Percentiles rank a stretch among this genome's conserved stretches.
Conservation (phyloP, 768 basidiomycete genomes). For the Suillus ampliporus region DNA sequence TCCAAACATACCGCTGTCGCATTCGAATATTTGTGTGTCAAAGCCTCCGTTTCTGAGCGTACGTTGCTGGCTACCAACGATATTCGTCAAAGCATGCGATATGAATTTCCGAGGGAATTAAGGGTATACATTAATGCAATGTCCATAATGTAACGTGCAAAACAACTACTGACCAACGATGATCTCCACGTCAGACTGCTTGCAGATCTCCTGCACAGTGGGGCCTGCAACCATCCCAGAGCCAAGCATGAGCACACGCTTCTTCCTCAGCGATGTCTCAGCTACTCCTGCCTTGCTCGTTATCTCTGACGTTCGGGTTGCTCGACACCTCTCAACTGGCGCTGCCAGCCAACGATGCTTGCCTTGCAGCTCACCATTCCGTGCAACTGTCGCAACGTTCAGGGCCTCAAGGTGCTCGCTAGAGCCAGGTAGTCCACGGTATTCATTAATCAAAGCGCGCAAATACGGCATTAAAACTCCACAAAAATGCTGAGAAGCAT, state of each 20-base stretch:
- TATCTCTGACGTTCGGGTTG: constrained; percentile 9
- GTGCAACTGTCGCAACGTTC: constrained; percentile 73
- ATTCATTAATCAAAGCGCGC: constrained; percentile 53
- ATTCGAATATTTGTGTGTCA: constrained; percentile 51
- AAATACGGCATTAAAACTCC: constrained; percentile 71
- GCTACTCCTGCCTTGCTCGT: not conserved
- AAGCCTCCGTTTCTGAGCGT: constrained; percentile 55
- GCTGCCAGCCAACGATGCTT: constrained; percentile 64
- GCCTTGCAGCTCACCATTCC: constrained; percentile 56
- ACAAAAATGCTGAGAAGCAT: constrained; percentile 83
- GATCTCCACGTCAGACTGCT: constrained; percentile 65
- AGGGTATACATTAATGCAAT: constrained; percentile 21
- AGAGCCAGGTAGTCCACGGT: constrained; percentile 32
- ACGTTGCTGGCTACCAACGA: constrained; percentile 71
- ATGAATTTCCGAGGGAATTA: constrained; percentile 14
- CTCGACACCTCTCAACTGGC: constrained; percentile 52
- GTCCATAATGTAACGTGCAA: constrained; percentile 14
- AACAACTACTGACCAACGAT: constrained; percentile 68
- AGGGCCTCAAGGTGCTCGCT: constrained; percentile 50
- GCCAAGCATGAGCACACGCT: constrained; percentile 81
- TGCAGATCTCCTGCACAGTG: constrained; percentile 75
- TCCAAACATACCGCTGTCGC: constrained; percentile 65
- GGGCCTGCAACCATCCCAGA: constrained; percentile 97
- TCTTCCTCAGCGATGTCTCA: constrained; percentile 43
- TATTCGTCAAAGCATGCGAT: constrained; percentile 11